These are phyloP conservation scores for Backusella mclennaniae DNA, from an alignment of 192 early-diverging fungal genomes.

Conservation along the genomic window DNA sequence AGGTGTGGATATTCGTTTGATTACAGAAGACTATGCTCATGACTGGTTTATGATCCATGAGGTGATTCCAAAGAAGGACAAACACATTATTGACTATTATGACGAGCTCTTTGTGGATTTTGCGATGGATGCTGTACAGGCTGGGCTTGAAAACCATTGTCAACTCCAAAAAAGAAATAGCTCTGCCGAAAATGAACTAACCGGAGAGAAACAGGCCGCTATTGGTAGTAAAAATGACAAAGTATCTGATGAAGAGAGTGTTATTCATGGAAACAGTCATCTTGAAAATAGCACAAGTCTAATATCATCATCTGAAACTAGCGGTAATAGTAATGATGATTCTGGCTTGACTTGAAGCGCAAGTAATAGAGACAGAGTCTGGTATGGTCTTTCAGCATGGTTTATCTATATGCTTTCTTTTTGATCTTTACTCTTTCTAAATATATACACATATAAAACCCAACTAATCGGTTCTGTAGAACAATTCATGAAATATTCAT, in stretches of 20 bases:
- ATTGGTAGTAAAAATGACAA: neutral
- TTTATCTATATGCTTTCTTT: neutral
- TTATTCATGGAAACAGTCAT: neutral
- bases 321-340: neutral
- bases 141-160: neutral
- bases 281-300: neutral
- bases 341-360: neutral
- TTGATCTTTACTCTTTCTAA: neutral
- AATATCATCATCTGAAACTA: neutral
- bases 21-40: slow-evolving; percentile 29
- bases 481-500: neutral
- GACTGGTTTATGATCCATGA: slow-evolving; percentile 40
- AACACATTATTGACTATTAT: slow-evolving; percentile 5
- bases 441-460: neutral
- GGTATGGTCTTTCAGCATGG: neutral
- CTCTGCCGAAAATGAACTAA: neutral
- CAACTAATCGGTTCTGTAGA: neutral
- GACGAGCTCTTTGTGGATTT: slow-evolving; percentile 30
- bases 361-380: neutral
- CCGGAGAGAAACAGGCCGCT: neutral
- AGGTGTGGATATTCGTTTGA: slow-evolving; percentile 7
- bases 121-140: slow-evolving; percentile 4
- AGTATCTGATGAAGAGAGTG: neutral
- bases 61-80: slow-evolving; percentile 26
- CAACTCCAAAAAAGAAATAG: neutral